Conservation (phyloP, 2,329 filamentous ascomycete species). For the Fusarium verrucosum region DNA sequence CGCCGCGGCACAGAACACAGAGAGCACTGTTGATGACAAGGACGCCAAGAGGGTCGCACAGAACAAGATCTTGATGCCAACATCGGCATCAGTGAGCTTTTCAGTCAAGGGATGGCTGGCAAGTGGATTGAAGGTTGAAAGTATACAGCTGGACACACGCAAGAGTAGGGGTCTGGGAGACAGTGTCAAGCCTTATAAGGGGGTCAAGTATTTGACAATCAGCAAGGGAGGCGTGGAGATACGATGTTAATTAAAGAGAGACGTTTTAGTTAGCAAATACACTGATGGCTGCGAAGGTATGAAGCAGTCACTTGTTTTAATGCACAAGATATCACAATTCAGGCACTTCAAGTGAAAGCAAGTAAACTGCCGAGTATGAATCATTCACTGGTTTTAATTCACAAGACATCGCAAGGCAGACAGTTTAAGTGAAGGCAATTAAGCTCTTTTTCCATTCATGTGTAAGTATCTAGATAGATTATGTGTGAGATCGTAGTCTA, state of each 20-base stretch:
- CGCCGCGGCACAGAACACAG: constrained; percentile 47
- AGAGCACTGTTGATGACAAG: constrained; percentile 52
- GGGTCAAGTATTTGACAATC: constrained; percentile 93
- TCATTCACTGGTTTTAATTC: not conserved
- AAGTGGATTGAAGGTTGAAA: constrained; percentile 73
- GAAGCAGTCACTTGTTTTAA: not conserved
- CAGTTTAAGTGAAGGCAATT: constrained; percentile 1
- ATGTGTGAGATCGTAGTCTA: constrained; percentile 34
- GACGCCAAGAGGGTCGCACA: constrained; percentile 69
- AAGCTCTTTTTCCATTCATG: constrained; percentile 32
- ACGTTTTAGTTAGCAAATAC: no score
- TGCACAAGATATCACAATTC: no score
- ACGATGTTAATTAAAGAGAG: constrained; percentile 57
- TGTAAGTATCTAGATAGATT: constrained; percentile 37
- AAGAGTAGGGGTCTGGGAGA: constrained; percentile 88
- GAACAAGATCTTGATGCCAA: constrained; percentile 82
- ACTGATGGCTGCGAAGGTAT: not conserved
- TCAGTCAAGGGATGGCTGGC: constrained; percentile 74
- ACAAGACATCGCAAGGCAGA: not conserved
- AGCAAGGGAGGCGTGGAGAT: constrained; percentile 72
- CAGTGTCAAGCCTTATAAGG: constrained; percentile 93
- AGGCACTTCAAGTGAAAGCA: no score
- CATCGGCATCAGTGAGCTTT: constrained; percentile 77
- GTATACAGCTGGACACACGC: constrained; percentile 74
- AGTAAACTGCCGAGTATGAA: no score